phyloP scores from a whole-genome alignment of 2,329 filamentous ascomycete species.

The Aspergillus luchuensis region DNA sequence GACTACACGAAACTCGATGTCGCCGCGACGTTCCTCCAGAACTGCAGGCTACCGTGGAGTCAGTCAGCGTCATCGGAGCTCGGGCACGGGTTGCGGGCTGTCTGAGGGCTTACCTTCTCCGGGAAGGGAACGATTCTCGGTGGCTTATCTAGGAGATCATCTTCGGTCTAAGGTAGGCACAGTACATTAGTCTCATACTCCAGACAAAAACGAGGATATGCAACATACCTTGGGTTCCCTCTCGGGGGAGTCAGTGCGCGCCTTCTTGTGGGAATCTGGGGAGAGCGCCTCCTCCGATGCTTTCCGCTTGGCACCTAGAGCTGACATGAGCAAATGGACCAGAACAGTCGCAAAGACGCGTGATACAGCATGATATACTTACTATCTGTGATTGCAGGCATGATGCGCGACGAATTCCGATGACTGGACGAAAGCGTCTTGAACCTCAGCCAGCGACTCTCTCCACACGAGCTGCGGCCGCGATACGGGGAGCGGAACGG shows the following conservation, averaged over 20 bases:
- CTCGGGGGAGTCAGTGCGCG: conserved; percentile 50
- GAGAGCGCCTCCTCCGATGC: conserved; percentile 52
- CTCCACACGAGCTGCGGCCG: conserved; percentile 21
- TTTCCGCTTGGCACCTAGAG: conserved; percentile 49
- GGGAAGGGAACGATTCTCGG: conserved; percentile 75
- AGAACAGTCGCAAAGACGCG: neutral
- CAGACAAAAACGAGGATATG: neutral
- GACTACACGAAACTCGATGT: conserved; percentile 96
- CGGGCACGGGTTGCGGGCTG: conserved; percentile 1
- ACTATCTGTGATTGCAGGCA: conserved; percentile 39
- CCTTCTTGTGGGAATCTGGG: conserved; percentile 51
- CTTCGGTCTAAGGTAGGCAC: conserved; percentile 36
- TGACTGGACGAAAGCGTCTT: neutral
- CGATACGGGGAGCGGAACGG: conserved; percentile 27
- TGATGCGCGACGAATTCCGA: conserved; percentile 16
- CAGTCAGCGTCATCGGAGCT: conserved; percentile 26
- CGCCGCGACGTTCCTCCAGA: conserved; percentile 86
- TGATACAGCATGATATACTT: conserved; percentile 15
- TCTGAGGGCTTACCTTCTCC: conserved; percentile 66
- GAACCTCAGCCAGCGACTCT: conserved; percentile 9
- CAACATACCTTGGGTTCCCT: conserved; percentile 35
- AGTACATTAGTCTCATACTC: neutral
- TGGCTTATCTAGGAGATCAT: conserved; percentile 50
- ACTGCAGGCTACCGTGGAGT: conserved; percentile 68
- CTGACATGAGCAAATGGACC: conserved; percentile 16